A percentile compares a stretch with the other conserved stretches of the same genome.
These are phyloP conservation scores for Epichloe sibirici DNA, from an alignment of 2,329 filamentous ascomycete genomes.

Conservation along the genomic window DNA sequence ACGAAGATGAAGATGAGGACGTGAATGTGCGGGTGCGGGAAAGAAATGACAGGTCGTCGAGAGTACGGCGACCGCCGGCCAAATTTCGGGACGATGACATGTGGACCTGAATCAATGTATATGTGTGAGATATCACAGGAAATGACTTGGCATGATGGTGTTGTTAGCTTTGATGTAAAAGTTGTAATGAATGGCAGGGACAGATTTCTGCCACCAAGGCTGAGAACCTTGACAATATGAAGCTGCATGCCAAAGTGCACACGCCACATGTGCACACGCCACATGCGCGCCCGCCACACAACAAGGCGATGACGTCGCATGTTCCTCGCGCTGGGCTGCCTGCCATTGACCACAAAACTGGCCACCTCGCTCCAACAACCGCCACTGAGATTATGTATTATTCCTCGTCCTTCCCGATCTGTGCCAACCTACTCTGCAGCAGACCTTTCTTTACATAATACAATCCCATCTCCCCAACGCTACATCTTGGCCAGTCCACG, in stretches of 20 bases:
- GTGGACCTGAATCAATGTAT: constrained; percentile 7
- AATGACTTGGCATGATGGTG: not conserved
- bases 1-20: constrained; percentile 13
- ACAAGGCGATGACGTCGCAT: constrained; percentile 22
- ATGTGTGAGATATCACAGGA: not conserved
- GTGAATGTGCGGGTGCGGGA: constrained; percentile 19
- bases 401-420: not conserved
- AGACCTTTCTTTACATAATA: not conserved
- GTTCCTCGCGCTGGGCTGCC: not conserved
- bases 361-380: constrained; percentile 16
- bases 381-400: not conserved
- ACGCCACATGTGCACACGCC: no score
- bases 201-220: not conserved
- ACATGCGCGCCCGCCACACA: constrained; percentile 7
- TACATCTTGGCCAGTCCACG: not conserved
- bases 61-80: constrained; percentile 22
- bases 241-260: no score
- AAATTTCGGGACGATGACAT: constrained; percentile 24
- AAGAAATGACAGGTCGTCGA: constrained; percentile 14
- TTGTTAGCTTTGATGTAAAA: no score
- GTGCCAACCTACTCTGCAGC: not conserved
- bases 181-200: not conserved
- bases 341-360: constrained; percentile 9
- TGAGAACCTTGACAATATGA: not conserved
- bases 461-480: not conserved